phyloP scores from a whole-genome alignment of 1,284 basidiomycete species.

The Leccinum variabile region DNA sequence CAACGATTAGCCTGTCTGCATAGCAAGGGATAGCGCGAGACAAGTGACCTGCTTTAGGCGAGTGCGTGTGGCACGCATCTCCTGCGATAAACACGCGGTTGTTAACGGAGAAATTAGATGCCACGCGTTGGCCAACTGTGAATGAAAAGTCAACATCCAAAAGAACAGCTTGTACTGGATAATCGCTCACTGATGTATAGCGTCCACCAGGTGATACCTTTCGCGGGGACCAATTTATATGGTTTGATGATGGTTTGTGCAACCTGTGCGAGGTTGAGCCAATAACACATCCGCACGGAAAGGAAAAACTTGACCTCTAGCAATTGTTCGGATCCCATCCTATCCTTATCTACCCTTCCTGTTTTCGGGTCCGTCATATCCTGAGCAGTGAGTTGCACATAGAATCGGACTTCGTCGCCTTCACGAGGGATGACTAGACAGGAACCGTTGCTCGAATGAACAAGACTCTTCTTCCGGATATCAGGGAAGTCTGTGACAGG shows the following conservation, averaged over 20 bases:
- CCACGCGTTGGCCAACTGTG: constrained; percentile 47
- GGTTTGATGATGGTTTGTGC: constrained; percentile 39
- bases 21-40: not conserved
- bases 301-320: constrained; percentile 31
- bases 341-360: constrained; percentile 43
- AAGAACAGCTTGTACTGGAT: not conserved
- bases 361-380: constrained; percentile 34
- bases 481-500: constrained; percentile 63
- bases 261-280: constrained; percentile 12
- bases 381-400: constrained; percentile 46
- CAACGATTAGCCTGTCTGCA: constrained; percentile 2
- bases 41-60: constrained; percentile 46
- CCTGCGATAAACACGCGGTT: constrained; percentile 50
- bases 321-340: constrained; percentile 44
- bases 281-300: not conserved
- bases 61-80: constrained; percentile 51
- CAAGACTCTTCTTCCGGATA: constrained; percentile 53
- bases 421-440: constrained; percentile 48
- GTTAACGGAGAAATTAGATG: constrained; percentile 42
- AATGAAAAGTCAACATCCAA: not conserved
- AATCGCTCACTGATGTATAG: constrained; percentile 38
- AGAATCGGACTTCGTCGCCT: constrained; percentile 42
- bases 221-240: constrained; percentile 44
- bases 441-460: constrained; percentile 56
- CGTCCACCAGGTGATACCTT: constrained; percentile 50